Evolutionary conservation across 768 basidiomycete species (phyloP).

Genomic region (Naganishia randhawae): DNA sequence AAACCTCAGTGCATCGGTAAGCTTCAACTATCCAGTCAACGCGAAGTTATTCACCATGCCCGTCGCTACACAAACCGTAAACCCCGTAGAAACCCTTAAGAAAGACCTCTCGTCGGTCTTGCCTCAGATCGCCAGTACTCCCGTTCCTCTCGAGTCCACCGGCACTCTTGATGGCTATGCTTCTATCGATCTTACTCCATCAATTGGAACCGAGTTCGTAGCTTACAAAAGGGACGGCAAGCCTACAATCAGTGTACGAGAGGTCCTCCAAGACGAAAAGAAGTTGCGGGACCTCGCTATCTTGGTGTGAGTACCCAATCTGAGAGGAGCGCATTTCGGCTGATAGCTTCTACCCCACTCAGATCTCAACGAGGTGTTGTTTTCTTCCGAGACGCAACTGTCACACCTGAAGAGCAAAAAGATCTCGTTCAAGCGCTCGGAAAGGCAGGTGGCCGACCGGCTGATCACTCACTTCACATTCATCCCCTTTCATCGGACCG

Average conservation of each 20-base stretch:
- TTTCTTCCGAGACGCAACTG: conserved; percentile 49
- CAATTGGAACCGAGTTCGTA: conserved; percentile 59
- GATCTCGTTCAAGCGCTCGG: conserved; percentile 39
- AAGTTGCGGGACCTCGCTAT: conserved; percentile 35
- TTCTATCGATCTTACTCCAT: conserved; percentile 52
- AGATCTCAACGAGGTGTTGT: conserved; percentile 47
- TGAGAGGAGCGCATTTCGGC: background rate
- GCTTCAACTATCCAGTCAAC: too few species aligned
- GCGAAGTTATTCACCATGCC: background rate
- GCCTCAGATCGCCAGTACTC: background rate
- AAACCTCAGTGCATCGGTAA: background rate
- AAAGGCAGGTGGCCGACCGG: conserved; percentile 44
- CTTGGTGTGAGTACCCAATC: conserved; percentile 35
- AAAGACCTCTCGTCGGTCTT: background rate
- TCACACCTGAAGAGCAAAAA: conserved; percentile 41
- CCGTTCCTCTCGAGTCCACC: conserved; percentile 24
- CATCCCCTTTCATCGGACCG: conserved; percentile 48
- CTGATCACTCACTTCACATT: conserved; percentile 40
- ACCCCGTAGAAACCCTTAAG: background rate
- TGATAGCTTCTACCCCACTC: background rate
- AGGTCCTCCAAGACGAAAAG: conserved; percentile 32
- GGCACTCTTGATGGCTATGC: conserved; percentile 34
- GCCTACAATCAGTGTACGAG: conserved; percentile 30
- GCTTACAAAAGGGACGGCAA: conserved; percentile 31
- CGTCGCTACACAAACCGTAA: background rate